phyloP scores from a whole-genome alignment of 2,329 filamentous ascomycete genomes.

The Cordyceps cateniannulata region DNA sequence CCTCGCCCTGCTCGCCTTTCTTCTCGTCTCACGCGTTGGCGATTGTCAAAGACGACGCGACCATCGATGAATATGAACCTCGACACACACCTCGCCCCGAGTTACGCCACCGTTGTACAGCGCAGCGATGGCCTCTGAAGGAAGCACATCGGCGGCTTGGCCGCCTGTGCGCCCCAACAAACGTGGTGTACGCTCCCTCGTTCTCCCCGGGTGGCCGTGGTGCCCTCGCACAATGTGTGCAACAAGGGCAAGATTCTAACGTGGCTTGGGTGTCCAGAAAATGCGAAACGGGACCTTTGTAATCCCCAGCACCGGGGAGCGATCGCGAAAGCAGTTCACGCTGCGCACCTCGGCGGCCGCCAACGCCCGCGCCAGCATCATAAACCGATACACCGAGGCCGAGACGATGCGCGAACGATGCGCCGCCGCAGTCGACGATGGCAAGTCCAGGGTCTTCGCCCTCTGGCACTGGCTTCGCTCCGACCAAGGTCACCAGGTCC shows the following conservation, averaged over 20 bases:
- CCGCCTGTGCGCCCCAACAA: conserved; percentile 9
- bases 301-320: conserved; percentile 78
- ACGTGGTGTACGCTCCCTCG: conserved; percentile 4
- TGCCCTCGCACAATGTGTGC: neutral
- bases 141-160: conserved; percentile 6
- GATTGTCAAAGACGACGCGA: neutral
- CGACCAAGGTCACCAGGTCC: conserved; percentile 67
- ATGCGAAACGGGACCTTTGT: conserved; percentile 83
- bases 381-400: conserved; percentile 12
- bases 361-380: conserved; percentile 21
- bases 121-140: conserved; percentile 8
- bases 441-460: conserved; percentile 30
- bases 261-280: conserved; percentile 43
- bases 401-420: conserved; percentile 15
- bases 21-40: neutral
- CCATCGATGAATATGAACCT: neutral
- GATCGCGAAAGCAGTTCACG: conserved; percentile 72
- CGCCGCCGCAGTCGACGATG: conserved; percentile 9
- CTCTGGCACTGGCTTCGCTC: conserved; percentile 59
- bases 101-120: neutral
- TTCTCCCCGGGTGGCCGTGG: neutral
- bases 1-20: neutral
- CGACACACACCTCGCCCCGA: neutral
- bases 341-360: conserved; percentile 48
- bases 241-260: neutral